A percentile compares a stretch with the other conserved stretches of the same genome.
Conservation (phyloP, 2,329 filamentous ascomycete species). For the Nemania serpens region DNA sequence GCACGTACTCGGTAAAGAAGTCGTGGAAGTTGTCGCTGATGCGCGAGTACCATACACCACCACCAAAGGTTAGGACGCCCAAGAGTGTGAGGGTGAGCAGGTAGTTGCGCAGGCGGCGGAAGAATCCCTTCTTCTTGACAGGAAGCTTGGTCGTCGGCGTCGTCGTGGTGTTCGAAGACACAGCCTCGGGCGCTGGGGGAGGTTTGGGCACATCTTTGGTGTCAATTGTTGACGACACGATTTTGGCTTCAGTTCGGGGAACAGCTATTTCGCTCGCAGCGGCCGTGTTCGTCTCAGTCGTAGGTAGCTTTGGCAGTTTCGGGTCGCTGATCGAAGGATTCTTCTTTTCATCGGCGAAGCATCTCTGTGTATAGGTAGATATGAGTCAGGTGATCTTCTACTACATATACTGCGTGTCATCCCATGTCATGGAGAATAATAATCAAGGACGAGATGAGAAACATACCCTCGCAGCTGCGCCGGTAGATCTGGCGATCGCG, state of each 20-base stretch:
- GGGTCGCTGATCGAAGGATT: slow-evolving; percentile 49
- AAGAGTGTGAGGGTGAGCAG: slow-evolving; percentile 78
- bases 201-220: slow-evolving; percentile 48
- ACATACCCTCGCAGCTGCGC: slow-evolving; percentile 49
- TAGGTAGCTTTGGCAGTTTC: slow-evolving; percentile 58
- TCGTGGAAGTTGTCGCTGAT: slow-evolving; percentile 98
- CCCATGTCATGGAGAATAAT: not conserved
- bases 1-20: slow-evolving; percentile 97
- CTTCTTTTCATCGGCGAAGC: slow-evolving; percentile 61
- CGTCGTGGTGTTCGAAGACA: slow-evolving; percentile 37
- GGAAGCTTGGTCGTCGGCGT: slow-evolving; percentile 46
- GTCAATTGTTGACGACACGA: slow-evolving; percentile 45
- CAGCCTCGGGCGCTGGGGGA: slow-evolving; percentile 46
- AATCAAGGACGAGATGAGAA: not conserved
- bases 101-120: slow-evolving; percentile 76
- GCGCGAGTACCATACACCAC: slow-evolving; percentile 90
- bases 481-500: slow-evolving; percentile 45
- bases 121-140: slow-evolving; percentile 65
- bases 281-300: slow-evolving; percentile 57
- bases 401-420: not conserved
- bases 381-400: slow-evolving; percentile 3
- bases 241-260: slow-evolving; percentile 44
- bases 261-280: slow-evolving; percentile 50
- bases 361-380: slow-evolving; percentile 51
- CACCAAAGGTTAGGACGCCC: slow-evolving; percentile 77